These are phyloP conservation scores for Drechslerella stenobrocha DNA, from an alignment of 2,329 filamentous ascomycete species.

Conservation along the genomic window DNA sequence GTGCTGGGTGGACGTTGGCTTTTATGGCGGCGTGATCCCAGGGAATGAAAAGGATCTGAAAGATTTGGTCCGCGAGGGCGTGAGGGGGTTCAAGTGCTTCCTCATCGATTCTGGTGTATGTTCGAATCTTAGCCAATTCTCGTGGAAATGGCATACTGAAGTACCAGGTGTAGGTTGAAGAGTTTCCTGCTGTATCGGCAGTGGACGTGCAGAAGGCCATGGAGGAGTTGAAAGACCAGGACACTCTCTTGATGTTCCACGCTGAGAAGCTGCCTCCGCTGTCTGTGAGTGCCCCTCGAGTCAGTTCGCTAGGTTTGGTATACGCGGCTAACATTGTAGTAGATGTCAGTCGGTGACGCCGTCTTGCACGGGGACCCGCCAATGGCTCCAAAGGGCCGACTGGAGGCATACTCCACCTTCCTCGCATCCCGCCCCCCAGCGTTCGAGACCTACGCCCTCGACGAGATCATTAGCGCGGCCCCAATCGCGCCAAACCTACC, in stretches of 20 bases:
- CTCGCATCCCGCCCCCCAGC: conserved; percentile 83
- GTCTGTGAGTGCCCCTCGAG: conserved; percentile 54
- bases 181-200: conserved; percentile 88
- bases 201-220: conserved; percentile 79
- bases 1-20: conserved; percentile 98
- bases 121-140: conserved; percentile 52
- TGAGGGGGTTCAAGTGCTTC: conserved; percentile 96
- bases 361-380: conserved; percentile 72
- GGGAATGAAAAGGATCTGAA: conserved; percentile 81
- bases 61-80: conserved; percentile 78
- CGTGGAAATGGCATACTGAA: conserved; percentile 20
- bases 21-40: conserved; percentile 92
- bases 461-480: conserved; percentile 80
- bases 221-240: conserved; percentile 67
- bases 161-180: conserved; percentile 69
- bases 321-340: conserved; percentile 1
- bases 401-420: conserved; percentile 84
- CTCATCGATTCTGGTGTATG: conserved; percentile 92
- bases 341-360: conserved; percentile 73
- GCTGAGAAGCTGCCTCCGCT: conserved; percentile 97
- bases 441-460: conserved; percentile 89
- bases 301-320: not conserved
- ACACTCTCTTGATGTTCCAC: conserved; percentile 97
- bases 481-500: conserved; percentile 77
- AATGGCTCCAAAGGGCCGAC: conserved; percentile 69